A percentile compares a stretch with the other conserved stretches of the same genome.
These are phyloP conservation scores for Xylaria polymorpha DNA, from an alignment of 2,329 filamentous ascomycete species.

Conservation along the genomic window DNA sequence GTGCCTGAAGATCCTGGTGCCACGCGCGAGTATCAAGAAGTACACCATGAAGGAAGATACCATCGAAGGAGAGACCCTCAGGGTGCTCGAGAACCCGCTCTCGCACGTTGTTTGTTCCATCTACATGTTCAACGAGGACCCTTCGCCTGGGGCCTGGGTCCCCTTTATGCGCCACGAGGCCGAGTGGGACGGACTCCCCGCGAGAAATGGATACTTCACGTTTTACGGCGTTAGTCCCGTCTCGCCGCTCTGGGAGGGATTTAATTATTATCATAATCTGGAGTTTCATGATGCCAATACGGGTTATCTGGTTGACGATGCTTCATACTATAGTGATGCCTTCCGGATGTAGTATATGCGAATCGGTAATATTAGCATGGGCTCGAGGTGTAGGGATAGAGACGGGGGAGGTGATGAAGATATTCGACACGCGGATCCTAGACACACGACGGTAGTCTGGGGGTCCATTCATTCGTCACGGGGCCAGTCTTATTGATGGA, in stretches of 20 bases:
- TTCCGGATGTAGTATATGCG: constrained; percentile 2
- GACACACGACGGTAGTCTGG: not conserved
- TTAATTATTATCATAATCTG: constrained; percentile 7
- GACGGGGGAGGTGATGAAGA: not conserved
- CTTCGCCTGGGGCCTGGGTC: constrained; percentile 5
- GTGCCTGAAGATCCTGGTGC: constrained; percentile 17
- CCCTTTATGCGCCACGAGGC: not conserved
- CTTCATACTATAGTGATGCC: not conserved
- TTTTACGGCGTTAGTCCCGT: constrained; percentile 7
- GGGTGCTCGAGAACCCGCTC: not conserved
- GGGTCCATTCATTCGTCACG: not conserved
- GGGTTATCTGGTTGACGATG: not conserved
- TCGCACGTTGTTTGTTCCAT: constrained; percentile 9
- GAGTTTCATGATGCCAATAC: constrained; percentile 9
- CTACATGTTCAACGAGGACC: not conserved
- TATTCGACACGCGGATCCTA: not conserved
- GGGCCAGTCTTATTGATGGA: no score
- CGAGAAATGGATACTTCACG: constrained; percentile 7
- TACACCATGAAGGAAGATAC: not conserved
- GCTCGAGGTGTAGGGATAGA: no score
- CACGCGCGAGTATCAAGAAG: constrained; percentile 5
- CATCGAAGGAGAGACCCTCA: not conserved
- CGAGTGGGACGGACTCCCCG: constrained; percentile 20
- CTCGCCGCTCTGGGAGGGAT: not conserved
- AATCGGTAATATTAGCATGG: not conserved